Evolutionary conservation across 2,329 filamentous ascomycete genomes (phyloP).

Genomic region (Botryotinia convoluta): DNA sequence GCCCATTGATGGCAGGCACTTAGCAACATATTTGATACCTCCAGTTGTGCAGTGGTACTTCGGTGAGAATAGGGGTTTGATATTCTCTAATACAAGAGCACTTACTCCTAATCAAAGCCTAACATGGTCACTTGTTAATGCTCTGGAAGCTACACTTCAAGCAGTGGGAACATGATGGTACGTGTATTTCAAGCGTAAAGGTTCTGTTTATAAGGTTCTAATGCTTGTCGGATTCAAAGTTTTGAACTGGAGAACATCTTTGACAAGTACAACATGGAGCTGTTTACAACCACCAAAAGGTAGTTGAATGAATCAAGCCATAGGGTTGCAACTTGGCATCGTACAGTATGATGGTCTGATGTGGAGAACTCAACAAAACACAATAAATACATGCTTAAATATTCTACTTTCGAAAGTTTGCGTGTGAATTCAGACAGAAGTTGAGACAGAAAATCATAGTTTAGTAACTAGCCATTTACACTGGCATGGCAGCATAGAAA

Average conservation of each 20-base stretch:
- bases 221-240: neutral
- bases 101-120: neutral
- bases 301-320: neutral
- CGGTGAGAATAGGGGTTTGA: neutral
- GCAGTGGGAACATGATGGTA: neutral
- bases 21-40: neutral
- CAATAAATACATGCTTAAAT: neutral
- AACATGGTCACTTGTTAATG: neutral
- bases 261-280: neutral
- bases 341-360: neutral
- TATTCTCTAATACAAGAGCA: neutral
- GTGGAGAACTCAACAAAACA: neutral
- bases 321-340: neutral
- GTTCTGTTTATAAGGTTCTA: neutral
- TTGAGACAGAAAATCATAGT: neutral
- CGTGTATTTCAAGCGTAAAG: neutral
- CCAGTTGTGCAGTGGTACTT: neutral
- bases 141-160: neutral
- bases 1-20: neutral
- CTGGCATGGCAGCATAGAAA: neutral
- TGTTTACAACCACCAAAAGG: neutral
- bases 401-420: neutral
- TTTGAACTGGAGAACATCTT: neutral
- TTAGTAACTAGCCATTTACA: neutral
- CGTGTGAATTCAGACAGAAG: neutral